Evolutionary conservation across 2,329 filamentous ascomycete genomes (phyloP).

Genomic region (Sporothrix dimorphospora): DNA sequence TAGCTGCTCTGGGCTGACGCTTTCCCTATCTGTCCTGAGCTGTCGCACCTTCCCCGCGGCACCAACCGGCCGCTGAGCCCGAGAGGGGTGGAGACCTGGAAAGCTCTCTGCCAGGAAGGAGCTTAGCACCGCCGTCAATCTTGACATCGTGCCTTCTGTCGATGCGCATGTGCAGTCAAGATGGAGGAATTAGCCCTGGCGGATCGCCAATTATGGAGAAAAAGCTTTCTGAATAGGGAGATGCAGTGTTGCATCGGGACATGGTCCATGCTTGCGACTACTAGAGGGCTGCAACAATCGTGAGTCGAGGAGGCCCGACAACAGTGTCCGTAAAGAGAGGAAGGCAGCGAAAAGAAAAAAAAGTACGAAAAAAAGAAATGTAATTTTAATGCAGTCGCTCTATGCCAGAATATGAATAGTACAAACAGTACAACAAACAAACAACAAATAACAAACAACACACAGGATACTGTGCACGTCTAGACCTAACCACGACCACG

Average conservation of each 20-base stretch:
- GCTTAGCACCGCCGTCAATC: neutral
- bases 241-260: slow-evolving; percentile 11
- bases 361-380: neutral
- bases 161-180: neutral
- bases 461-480: neutral
- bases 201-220: neutral
- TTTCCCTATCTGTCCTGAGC: slow-evolving; percentile 7
- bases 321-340: too few relatives aligned
- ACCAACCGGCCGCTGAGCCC: slow-evolving; percentile 4
- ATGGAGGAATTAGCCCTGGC: neutral
- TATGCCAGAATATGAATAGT: slow-evolving; percentile 15
- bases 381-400: slow-evolving; percentile 8
- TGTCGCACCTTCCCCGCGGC: slow-evolving; percentile 17
- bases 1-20: neutral
- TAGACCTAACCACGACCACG: slow-evolving; percentile 13
- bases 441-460: neutral
- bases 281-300: slow-evolving; percentile 8
- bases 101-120: neutral
- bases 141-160: slow-evolving; percentile 3
- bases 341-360: too few relatives aligned
- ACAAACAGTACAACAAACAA: neutral
- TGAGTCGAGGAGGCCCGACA: too few relatives aligned
- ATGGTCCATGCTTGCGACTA: slow-evolving; percentile 3
- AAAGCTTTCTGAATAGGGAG: neutral
- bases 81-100: neutral